phyloP scores from a whole-genome alignment of 352 stramenopile species.

The Pythium sukuiense region DNA sequence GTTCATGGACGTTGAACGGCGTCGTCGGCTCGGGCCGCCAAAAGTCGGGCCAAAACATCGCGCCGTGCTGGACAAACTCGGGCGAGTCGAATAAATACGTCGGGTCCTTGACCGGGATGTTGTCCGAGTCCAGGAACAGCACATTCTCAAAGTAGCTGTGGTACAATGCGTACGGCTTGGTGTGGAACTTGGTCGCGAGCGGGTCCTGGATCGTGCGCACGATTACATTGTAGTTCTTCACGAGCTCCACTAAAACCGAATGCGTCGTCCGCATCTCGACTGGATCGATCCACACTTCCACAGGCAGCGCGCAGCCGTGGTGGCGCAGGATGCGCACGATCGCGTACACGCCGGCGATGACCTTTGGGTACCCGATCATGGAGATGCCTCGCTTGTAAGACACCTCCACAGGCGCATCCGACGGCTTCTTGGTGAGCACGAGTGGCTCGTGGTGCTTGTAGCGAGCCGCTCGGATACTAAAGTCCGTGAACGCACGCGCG shows the following conservation, averaged over 20 bases:
- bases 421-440: conserved; percentile 7
- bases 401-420: not conserved
- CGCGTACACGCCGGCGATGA: conserved; percentile 66
- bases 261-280: conserved; percentile 55
- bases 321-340: conserved; percentile 58
- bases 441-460: conserved; percentile 40
- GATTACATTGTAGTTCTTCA: conserved; percentile 51
- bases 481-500: conserved; percentile 64
- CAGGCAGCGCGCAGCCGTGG: conserved; percentile 44
- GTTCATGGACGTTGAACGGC: conserved; percentile 73
- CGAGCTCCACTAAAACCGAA: conserved; percentile 58
- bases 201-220: conserved; percentile 62
- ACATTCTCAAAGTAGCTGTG: conserved; percentile 74
- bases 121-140: conserved; percentile 83
- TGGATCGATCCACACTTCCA: conserved; percentile 59
- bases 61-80: conserved; percentile 60
- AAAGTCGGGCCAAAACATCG: conserved; percentile 87
- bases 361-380: conserved; percentile 73
- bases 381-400: conserved; percentile 48
- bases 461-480: conserved; percentile 46
- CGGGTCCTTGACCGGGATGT: conserved; percentile 71
- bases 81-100: conserved; percentile 78
- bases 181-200: conserved; percentile 64
- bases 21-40: conserved; percentile 63
- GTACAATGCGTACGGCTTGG: conserved; percentile 82